Percentiles rank a stretch among this genome's conserved stretches.
Conservation (phyloP, 345 rosid genomes). For the Melastoma malabathricum region DNA sequence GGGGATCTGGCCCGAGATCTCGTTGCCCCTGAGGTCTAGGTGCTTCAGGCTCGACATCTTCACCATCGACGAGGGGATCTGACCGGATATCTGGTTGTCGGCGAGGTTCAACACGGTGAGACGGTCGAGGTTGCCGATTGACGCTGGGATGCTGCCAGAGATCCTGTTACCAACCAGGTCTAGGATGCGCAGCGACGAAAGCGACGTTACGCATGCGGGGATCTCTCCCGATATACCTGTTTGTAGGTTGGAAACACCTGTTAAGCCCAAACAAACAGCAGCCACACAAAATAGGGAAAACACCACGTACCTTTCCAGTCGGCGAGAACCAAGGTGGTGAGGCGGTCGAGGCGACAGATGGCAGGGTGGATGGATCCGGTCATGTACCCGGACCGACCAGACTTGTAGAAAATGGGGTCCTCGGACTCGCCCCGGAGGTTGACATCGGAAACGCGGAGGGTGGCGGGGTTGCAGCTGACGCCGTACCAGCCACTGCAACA, state of each 20-base stretch:
- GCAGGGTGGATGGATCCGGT: conserved; percentile 68
- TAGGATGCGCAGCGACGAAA: conserved; percentile 54
- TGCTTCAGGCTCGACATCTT: conserved; percentile 50
- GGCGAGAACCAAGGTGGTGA: conserved; percentile 50
- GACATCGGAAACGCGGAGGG: conserved; percentile 55
- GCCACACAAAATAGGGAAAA: no score
- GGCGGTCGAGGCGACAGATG: conserved; percentile 54
- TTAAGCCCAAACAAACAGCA: no score
- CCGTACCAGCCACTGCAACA: conserved; percentile 81
- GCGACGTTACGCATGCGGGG: conserved; percentile 46
- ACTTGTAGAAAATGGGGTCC: conserved; percentile 60
- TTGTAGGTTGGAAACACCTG: conserved; percentile 69
- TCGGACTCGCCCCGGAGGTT: conserved; percentile 89
- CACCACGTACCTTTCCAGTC: conserved; percentile 96
- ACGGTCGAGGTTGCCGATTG: conserved; percentile 48
- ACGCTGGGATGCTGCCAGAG: conserved; percentile 51
- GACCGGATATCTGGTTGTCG: conserved; percentile 54
- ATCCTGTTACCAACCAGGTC: conserved; percentile 69
- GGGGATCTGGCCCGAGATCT: conserved; percentile 52
- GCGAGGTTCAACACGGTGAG: conserved; percentile 69
- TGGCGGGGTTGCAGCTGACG: conserved; percentile 63
- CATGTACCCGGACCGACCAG: conserved; percentile 77
- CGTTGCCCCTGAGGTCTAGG: conserved; percentile 58
- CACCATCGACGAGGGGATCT: conserved; percentile 50
- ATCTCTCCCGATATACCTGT: conserved; percentile 66